Evolutionary conservation across 2,329 filamentous ascomycete genomes (phyloP), one percentile per base, ranked within the genome.

Genomic region (Neobulgaria alba): DNA sequence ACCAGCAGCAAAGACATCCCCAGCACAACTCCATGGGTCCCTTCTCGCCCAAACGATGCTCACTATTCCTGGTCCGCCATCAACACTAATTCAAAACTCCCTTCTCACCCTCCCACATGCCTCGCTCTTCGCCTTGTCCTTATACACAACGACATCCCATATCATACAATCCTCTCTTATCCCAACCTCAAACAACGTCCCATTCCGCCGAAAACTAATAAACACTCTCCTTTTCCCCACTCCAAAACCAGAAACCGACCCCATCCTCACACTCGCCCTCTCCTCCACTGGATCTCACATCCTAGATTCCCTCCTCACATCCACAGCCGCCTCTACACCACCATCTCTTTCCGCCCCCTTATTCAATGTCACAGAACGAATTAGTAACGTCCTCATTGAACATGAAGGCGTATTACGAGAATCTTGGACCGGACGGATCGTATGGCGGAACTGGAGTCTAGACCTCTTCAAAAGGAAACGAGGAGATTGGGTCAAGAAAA

Each of bases 21-120:
- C 65, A 50, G 52, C 75, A 65, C 77, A 86, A 69, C 62, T 86
- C 59, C 89, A 98, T 65, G 86, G 83, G 45, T 87, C 85, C 15
- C 72, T 95, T 34, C 73, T 98, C 19, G 80, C 85, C 7, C 81
- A 92, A 47, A 67, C 83, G 3, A 82, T 98, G 67, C 76, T 96
- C 37, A 66, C 75, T 5, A 80, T 86, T 18, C 75, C 84, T 0
- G 86, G 86, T 0, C 62, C 73, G 1, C 68, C 89, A 2, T 72
- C 75, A 42, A 76, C 76, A 37, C 71, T 89, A 9, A 74, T 94
- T 21, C 85, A 92, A 57, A 74, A 79, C 12, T 76, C 82, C n/a
- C 63, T 92, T 17, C 65, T 81, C 15, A 67, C 75, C 3, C 70
- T 83, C 50, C 66, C 69, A 9, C 59, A 64, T 33, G 73, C 68